phyloP scores from a whole-genome alignment of 495 filamentous ascomycete genomes.

The Entonaema liquescens region DNA sequence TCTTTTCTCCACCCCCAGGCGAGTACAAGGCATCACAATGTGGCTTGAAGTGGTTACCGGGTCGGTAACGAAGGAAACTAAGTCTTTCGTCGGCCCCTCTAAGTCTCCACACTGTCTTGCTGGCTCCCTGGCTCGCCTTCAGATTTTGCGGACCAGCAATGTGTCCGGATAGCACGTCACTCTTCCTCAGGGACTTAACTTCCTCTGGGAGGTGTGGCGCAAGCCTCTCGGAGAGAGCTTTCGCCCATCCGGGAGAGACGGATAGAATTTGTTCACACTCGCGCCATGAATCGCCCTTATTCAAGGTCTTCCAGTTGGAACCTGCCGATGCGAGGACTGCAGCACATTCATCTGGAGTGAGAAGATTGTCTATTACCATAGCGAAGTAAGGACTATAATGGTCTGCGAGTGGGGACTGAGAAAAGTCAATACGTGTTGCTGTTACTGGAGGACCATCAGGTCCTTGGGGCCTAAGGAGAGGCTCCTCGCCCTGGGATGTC shows the following conservation, averaged over 20 bases:
- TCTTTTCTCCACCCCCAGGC: conserved; percentile 61
- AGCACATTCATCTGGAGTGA: conserved; percentile 68
- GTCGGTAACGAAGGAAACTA: conserved; percentile 79
- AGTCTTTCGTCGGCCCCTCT: conserved; percentile 77
- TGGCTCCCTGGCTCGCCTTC: conserved; percentile 40
- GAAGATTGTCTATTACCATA: conserved; percentile 69
- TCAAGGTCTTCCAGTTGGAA: conserved; percentile 40
- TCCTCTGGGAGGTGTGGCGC: conserved; percentile 70
- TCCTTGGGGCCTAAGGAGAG: conserved; percentile 20
- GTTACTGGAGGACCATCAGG: conserved; percentile 25
- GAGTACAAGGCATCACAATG: conserved; percentile 78
- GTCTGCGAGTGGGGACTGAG: conserved; percentile 57
- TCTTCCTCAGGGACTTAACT: conserved; percentile 45
- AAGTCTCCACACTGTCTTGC: conserved; percentile 57
- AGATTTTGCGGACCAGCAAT: conserved; percentile 44
- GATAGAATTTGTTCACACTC: conserved; percentile 70
- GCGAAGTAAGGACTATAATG: conserved; percentile 65
- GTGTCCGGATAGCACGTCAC: conserved; percentile 64
- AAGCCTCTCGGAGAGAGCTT: conserved; percentile 73
- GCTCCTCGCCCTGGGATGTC: conserved; percentile 8
- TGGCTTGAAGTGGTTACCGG: conserved; percentile 78
- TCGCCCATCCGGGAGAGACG: conserved; percentile 65
- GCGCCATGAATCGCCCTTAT: conserved; percentile 44
- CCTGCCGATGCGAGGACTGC: conserved; percentile 61
- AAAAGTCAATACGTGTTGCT: conserved; percentile 59